Conservation (phyloP, 2,329 filamentous ascomycete genomes). For the Raffaelea arxii region DNA sequence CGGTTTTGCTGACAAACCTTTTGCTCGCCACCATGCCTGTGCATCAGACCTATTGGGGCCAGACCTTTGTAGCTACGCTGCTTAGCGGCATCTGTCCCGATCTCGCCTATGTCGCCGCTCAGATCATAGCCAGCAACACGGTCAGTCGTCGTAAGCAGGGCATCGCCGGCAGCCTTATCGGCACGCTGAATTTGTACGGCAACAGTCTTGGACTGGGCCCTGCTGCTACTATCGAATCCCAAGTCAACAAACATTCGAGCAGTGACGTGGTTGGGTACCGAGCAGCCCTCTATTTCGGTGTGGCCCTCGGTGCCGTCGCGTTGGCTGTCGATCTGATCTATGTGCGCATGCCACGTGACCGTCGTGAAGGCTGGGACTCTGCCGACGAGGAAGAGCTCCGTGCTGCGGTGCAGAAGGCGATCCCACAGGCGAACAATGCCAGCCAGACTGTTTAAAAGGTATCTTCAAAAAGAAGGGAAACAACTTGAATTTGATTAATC, state of each 20-base stretch:
- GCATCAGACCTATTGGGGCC: slow-evolving; percentile 33
- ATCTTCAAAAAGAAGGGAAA: too few relatives aligned
- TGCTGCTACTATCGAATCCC: slow-evolving; percentile 23
- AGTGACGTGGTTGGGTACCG: slow-evolving; percentile 23
- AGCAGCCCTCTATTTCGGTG: slow-evolving; percentile 30
- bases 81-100: slow-evolving; percentile 32
- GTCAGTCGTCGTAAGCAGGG: slow-evolving; percentile 39
- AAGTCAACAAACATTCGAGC: slow-evolving; percentile 8
- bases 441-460: too few relatives aligned
- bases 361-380: slow-evolving; percentile 24
- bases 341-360: slow-evolving; percentile 30
- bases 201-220: slow-evolving; percentile 22
- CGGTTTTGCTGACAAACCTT: slow-evolving; percentile 20
- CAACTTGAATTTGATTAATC: too few relatives aligned
- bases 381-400: not conserved
- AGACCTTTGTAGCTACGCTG: slow-evolving; percentile 28
- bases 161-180: slow-evolving; percentile 38
- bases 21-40: slow-evolving; percentile 33
- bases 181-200: slow-evolving; percentile 24
- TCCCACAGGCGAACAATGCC: too few relatives aligned
- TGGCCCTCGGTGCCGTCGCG: slow-evolving; percentile 23
- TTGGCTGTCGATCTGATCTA: slow-evolving; percentile 25
- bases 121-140: slow-evolving; percentile 43
- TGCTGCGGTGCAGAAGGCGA: not conserved
- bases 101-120: slow-evolving; percentile 38